Evolutionary conservation across 2,329 filamentous ascomycete genomes (phyloP), one percentile per base, ranked within the genome.

Genomic region (Ceratocystis variospora): DNA sequence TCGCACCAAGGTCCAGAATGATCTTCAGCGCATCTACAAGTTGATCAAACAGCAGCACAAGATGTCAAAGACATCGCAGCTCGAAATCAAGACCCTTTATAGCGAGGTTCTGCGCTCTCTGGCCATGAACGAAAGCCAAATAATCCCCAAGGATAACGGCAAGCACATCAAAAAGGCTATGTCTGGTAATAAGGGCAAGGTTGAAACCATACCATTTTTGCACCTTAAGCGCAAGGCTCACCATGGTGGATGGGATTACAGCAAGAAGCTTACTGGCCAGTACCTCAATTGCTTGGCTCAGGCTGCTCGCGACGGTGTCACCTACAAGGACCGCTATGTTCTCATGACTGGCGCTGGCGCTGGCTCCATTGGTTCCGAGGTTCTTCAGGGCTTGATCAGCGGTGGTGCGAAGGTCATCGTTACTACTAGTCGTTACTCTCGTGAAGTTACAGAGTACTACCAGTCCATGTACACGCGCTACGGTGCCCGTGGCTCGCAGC

Each of bases 321-420:
- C 87, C 61, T 99, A 96, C 80, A 84, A 91, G 74, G 90, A 89
- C 78, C 97, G 96, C 81, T 90, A 97, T 73, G 93, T 89, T 61
- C 84, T 99, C 71, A 99, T 99, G 92, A 99, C 94, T 69, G 94
- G 94, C 79, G 94, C 94, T 70, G 94, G 94, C 77, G 94, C 92
- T 70, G 95, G 95, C 57, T 99, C 94, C 63, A 99, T 99, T 71
- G 94, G 94, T 75, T 94, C 94, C 45, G 94, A 97, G 72, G 94
- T 99, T 64, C 83, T 99, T 15, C 92, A 96, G 77, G 94, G 94
- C 67, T 82, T 99, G 69, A 91, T 99, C 76, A 96, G 90, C 73
- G 94, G 95, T 78, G 94, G 94, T 74, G 94, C 94, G 70, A 95
- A 94, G 80, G 95, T 99, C 50, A 81, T 97, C 64, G 95, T 99